Base-by-base conservation (phyloP, 805 yeast species). In the Wickerhamomyces tratensis region DNA sequence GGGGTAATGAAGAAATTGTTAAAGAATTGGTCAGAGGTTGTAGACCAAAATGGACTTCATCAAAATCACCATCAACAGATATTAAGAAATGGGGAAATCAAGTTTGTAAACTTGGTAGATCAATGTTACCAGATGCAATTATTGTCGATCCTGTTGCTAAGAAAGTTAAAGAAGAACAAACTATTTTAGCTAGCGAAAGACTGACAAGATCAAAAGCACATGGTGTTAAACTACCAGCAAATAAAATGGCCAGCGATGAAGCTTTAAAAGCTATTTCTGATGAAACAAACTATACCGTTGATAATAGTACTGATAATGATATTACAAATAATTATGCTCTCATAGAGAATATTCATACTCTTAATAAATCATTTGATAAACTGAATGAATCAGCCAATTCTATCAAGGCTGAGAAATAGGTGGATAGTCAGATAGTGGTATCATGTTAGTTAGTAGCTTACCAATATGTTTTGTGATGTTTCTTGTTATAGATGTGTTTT, bases 21-120 rank as follows among this genome's bases (percentile, higher is more conserved):
- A 77, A 75, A 50, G 88, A 81, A 54, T 67, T 83, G 36, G 69
- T 70, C 3, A 72, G 76, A 49, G 91, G 89, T 7, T 82, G 88
- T 58, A 79, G 75, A 46, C 74, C 76, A 35, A 69, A 68, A 39
- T 82, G 89, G 88, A 56, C 68, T 15, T 77, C 82, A 1, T 67
- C 72, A 54, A 76, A 74, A 52, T 69, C 69, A 36, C 77, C 79
- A 12, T 62, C 70, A 25, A 56, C 67, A 29, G 81, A 72, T 43
- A 64, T 75, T 6, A 71, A 77, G 31, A 65, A 69, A 29, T 77
- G 84, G 84, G 79, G 82, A 2, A 78, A 76, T 51, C 82, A 77
- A 49, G 83, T 76, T 3, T 76, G 78, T 42, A 69, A 70, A 46
- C 56, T 79, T 43, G 86, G 84, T 2, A 64, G 86, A 46, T 59